Evolutionary conservation across 2,329 filamentous ascomycete species (phyloP).

Genomic region (Pseudogymnoascus sp.): DNA sequence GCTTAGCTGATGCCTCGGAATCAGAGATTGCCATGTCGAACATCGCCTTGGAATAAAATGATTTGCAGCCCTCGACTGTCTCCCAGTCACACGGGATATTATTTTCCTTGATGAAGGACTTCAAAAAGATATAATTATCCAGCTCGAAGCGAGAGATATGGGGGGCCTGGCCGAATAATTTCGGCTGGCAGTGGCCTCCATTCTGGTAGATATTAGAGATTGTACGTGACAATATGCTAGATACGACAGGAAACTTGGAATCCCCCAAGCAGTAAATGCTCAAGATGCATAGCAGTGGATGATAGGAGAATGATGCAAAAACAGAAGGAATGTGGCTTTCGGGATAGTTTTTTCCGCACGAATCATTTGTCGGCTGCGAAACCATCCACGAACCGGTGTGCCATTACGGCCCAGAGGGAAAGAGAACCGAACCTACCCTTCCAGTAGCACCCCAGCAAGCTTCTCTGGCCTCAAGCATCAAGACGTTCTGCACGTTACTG

Average conservation of each 20-base stretch:
- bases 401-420: neutral
- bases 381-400: neutral
- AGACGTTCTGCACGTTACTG: conserved; percentile 39
- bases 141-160: conserved; percentile 67
- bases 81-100: conserved; percentile 65
- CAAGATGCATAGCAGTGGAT: neutral
- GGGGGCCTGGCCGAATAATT: conserved; percentile 54
- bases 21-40: conserved; percentile 46
- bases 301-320: conserved; percentile 2
- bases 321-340: neutral
- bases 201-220: conserved; percentile 38
- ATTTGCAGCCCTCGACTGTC: conserved; percentile 55
- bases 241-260: neutral
- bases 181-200: conserved; percentile 69
- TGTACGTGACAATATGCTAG: neutral
- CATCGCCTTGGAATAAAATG: conserved; percentile 50
- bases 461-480: conserved; percentile 73
- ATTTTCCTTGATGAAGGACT: conserved; percentile 49
- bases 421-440: conserved; percentile 53
- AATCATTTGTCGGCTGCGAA: neutral
- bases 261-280: neutral
- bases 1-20: conserved; percentile 43
- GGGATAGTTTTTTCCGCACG: neutral
- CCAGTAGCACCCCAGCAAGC: conserved; percentile 80
- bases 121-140: conserved; percentile 56